Percentiles rank a stretch among this genome's conserved stretches.
Evolutionary conservation across 2,329 filamentous ascomycete genomes (phyloP).

Genomic region (Microsporum ferrugineum): DNA sequence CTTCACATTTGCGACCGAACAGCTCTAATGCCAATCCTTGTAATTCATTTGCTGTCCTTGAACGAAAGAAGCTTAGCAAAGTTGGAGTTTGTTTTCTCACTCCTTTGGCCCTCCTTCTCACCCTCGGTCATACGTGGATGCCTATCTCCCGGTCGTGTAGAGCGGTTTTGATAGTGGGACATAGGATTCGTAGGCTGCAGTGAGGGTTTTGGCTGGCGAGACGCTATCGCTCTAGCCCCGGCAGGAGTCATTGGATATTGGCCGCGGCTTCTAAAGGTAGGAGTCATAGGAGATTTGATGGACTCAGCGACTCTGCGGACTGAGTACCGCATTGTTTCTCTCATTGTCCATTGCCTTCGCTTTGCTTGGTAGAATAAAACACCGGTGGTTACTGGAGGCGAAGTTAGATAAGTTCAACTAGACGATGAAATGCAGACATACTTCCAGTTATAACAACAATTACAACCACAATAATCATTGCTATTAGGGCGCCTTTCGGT

Average conservation of each 20-base stretch:
- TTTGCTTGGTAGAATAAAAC: conserved; percentile 69
- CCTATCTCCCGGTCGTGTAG: neutral
- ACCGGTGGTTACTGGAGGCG: conserved; percentile 46
- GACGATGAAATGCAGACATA: conserved; percentile 35
- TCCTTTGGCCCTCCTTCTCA: neutral
- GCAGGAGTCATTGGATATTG: neutral
- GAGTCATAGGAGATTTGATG: conserved; percentile 9
- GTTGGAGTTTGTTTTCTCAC: neutral
- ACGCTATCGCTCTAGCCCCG: neutral
- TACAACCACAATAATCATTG: conserved; percentile 62
- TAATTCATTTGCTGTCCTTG: neutral
- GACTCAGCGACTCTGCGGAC: conserved; percentile 34
- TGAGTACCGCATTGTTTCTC: conserved; percentile 59
- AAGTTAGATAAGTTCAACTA: neutral
- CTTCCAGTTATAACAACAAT: conserved; percentile 57
- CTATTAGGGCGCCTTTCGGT: conserved; percentile 58
- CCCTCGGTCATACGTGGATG: neutral
- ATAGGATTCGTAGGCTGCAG: neutral
- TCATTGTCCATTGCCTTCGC: conserved; percentile 72
- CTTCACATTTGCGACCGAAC: neutral
- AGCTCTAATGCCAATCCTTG: neutral
- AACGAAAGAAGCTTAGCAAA: neutral
- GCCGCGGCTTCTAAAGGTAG: neutral
- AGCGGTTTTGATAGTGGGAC: neutral
- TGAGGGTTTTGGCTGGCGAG: neutral